Conservation (phyloP, 192 early-diverging fungal species). For the Rhizoclosmatium globosum region DNA sequence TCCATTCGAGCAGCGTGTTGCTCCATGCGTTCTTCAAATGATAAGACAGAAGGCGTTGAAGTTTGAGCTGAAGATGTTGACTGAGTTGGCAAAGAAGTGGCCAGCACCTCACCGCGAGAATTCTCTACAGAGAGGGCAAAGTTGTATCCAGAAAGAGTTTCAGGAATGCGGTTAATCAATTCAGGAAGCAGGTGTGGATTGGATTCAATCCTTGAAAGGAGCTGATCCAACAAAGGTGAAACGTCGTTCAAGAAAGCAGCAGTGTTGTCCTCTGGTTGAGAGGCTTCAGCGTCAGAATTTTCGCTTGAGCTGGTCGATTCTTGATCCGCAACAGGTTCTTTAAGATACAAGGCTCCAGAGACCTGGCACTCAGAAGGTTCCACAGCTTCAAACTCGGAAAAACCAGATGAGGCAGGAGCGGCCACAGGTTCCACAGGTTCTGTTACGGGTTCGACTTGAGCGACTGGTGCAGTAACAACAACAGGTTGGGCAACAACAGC, state of each 20-base stretch:
- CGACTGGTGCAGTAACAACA: not conserved
- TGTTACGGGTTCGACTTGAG: not conserved
- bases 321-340: too few relatives aligned
- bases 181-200: constrained; percentile 24
- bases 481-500: not conserved
- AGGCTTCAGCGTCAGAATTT: constrained; percentile 1
- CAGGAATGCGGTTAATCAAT: constrained; percentile 20
- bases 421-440: not conserved
- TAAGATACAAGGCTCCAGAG: too few relatives aligned
- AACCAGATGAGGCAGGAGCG: too few relatives aligned
- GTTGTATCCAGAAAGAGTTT: constrained; percentile 34
- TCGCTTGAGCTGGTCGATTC: not conserved
- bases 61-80: not conserved
- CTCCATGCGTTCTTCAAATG: not conserved
- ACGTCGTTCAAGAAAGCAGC: constrained; percentile 20
- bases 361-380: too few relatives aligned
- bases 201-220: constrained; percentile 25
- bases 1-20: not conserved
- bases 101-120: constrained; percentile 11
- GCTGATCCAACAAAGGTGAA: constrained; percentile 21
- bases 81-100: constrained; percentile 7
- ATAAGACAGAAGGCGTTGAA: not conserved
- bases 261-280: not conserved
- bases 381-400: too few relatives aligned
- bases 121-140: constrained; percentile 33